Evolutionary conservation across 2,329 filamentous ascomycete species (phyloP).

Genomic region (Sporothrix mexicana): DNA sequence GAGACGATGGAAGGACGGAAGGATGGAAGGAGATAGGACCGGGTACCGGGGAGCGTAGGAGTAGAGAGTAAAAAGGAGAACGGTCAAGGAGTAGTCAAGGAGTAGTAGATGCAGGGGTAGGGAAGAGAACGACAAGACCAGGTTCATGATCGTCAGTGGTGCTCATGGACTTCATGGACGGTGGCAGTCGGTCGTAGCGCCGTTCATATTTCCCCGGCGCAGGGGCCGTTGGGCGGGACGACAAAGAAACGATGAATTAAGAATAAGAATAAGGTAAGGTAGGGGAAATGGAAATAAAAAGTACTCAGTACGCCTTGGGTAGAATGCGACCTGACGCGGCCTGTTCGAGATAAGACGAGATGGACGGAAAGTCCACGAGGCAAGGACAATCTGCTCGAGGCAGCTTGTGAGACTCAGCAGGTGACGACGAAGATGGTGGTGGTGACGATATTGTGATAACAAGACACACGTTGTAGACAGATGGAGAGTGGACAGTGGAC

Average conservation of each 20-base stretch:
- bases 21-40: no score
- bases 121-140: not conserved
- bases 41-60: not conserved
- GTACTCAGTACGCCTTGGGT: no score
- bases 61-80: not conserved
- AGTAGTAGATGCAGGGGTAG: not conserved
- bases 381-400: not conserved
- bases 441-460: not conserved
- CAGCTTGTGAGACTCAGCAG: slow-evolving; percentile 7
- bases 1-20: no score
- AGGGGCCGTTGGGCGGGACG: slow-evolving; percentile 4
- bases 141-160: not conserved
- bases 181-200: not conserved
- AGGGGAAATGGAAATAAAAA: not conserved
- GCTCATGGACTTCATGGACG: no score
- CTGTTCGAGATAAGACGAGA: not conserved
- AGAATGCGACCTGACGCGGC: not conserved
- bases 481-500: not conserved
- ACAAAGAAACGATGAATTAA: not conserved
- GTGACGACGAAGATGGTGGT: not conserved
- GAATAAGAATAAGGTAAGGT: no score
- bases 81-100: not conserved
- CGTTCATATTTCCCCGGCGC: not conserved
- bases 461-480: not conserved
- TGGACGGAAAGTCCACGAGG: not conserved